A percentile compares a stretch with the other conserved stretches of the same genome.
Evolutionary conservation across 768 basidiomycete genomes (phyloP).

Genomic region (Dendrothele bispora): DNA sequence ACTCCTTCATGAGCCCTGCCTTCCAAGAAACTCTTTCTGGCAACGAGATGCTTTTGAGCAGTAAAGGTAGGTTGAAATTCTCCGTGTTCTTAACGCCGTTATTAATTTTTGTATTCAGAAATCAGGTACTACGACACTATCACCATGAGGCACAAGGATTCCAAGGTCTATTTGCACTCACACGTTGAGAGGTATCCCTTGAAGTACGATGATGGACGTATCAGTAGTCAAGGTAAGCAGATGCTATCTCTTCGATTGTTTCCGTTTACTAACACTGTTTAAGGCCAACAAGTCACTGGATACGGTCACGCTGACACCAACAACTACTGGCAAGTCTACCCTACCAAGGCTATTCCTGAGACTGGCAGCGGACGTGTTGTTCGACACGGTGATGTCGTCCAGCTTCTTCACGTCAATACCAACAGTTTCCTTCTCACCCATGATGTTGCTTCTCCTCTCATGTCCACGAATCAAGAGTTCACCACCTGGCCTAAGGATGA

Average conservation of each 20-base stretch:
- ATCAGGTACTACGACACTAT: conserved; percentile 91
- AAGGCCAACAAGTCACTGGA: conserved; percentile 94
- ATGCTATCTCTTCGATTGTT: neutral
- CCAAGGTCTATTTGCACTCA: conserved; percentile 92
- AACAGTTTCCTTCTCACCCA: conserved; percentile 86
- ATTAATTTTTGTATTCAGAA: conserved; percentile 47
- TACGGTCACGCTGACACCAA: conserved; percentile 94
- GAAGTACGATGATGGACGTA: conserved; percentile 92
- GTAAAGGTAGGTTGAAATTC: conserved; percentile 66
- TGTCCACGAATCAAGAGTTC: conserved; percentile 98
- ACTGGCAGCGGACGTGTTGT: conserved; percentile 92
- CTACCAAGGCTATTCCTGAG: conserved; percentile 93
- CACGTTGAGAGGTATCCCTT: conserved; percentile 90
- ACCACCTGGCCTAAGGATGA: conserved; percentile 89
- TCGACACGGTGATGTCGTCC: conserved; percentile 85
- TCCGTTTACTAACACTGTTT: conserved; percentile 2
- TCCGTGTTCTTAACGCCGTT: neutral
- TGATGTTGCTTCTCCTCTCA: conserved; percentile 95
- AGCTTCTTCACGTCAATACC: conserved; percentile 86
- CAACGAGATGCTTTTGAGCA: conserved; percentile 89
- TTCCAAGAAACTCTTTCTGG: conserved; percentile 96
- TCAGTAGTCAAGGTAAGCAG: conserved; percentile 81
- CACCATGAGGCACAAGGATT: conserved; percentile 87
- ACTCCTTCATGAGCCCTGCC: conserved; percentile 94
- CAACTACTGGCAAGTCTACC: conserved; percentile 94